These are phyloP conservation scores for Papiliotrema flavescens DNA, from an alignment of 1,284 basidiomycete genomes.

Conservation along the genomic window DNA sequence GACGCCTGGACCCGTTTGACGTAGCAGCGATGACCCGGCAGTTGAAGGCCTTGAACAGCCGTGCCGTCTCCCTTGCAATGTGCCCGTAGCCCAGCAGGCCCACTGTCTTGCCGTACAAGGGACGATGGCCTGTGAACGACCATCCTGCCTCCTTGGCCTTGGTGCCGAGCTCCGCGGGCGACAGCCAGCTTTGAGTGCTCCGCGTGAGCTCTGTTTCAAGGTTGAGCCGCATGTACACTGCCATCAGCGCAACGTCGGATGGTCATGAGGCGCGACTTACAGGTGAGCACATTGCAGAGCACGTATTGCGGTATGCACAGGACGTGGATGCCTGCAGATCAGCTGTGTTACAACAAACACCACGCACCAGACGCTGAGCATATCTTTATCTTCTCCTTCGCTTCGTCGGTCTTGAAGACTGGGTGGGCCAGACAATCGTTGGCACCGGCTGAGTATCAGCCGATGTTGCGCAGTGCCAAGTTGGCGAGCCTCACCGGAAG, in stretches of 20 bases:
- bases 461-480: background rate
- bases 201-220: background rate
- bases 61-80: conserved; percentile 43
- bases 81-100: conserved; percentile 36
- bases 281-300: background rate
- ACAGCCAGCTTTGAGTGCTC: background rate
- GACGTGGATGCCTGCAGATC: background rate
- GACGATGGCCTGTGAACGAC: background rate
- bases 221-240: conserved; percentile 1
- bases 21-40: conserved; percentile 46
- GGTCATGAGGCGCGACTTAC: background rate
- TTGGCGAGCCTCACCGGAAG: background rate
- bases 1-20: conserved; percentile 30
- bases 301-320: conserved; percentile 1
- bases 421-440: background rate
- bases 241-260: background rate
- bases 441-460: background rate
- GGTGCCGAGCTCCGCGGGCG: background rate
- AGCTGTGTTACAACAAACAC: background rate
- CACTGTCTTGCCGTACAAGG: conserved; percentile 28
- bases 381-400: background rate
- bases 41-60: conserved; percentile 40
- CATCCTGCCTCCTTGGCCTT: background rate
- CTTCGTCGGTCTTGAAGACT: background rate
- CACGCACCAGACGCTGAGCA: conserved; percentile 3